phyloP scores from a whole-genome alignment of 345 rosid species.

The Eucalyptus cladocalyx region DNA sequence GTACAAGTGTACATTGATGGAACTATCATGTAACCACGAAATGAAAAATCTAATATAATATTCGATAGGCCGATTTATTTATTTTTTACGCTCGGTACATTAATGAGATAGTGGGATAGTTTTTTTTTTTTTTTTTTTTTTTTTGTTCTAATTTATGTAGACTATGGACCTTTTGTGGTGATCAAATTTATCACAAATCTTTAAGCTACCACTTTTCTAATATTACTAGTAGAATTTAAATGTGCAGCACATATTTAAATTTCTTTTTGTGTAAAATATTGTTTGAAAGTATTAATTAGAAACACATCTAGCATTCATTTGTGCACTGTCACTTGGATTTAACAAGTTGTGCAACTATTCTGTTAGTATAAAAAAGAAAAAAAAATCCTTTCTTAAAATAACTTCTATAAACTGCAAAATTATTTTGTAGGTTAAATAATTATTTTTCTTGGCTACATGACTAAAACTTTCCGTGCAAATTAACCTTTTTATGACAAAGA shows the following conservation, averaged over 20 bases:
- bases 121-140: fast-evolving
- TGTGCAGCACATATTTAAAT: fast-evolving
- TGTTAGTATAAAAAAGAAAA: too few relatives aligned
- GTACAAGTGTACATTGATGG: fast-evolving
- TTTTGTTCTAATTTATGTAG: background rate
- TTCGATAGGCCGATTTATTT: background rate
- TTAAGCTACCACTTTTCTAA: background rate
- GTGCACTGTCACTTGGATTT: fast-evolving
- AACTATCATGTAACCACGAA: background rate
- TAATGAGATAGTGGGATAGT: background rate
- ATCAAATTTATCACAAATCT: background rate
- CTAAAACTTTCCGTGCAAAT: too few relatives aligned
- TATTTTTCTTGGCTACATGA: too few relatives aligned
- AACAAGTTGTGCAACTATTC: background rate
- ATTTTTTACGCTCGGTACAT: fast-evolving
- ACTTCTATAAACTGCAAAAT: too few relatives aligned
- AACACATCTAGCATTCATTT: background rate
- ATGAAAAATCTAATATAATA: background rate
- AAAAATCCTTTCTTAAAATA: too few relatives aligned
- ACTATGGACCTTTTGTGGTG: background rate
- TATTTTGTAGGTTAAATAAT: too few relatives aligned
- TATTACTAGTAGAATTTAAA: too few relatives aligned
- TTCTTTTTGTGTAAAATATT: background rate
- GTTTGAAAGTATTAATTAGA: background rate
- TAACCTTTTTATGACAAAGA: too few relatives aligned